These are phyloP conservation scores for Draba incana DNA, from an alignment of 345 rosid species.

Conservation along the genomic window DNA sequence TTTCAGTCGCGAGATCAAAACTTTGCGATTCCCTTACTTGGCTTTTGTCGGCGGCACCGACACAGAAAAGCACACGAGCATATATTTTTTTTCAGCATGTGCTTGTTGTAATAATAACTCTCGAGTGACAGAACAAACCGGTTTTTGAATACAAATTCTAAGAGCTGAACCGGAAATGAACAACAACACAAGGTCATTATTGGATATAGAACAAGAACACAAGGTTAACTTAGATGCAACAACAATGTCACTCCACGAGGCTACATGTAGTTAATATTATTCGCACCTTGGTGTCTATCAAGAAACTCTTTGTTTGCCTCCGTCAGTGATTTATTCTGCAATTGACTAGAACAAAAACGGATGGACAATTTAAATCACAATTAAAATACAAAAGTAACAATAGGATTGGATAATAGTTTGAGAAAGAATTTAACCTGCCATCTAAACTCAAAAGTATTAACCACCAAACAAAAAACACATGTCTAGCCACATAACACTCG, in stretches of 20 bases:
- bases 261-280: conserved; percentile 22
- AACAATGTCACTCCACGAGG: too few relatives aligned
- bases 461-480: conserved; percentile 2
- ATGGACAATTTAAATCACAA: conserved; percentile 24
- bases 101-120: not conserved
- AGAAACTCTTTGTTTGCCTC: conserved; percentile 84
- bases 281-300: conserved; percentile 68
- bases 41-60: conserved; percentile 34
- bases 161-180: not conserved
- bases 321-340: conserved; percentile 72
- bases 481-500: not conserved
- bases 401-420: conserved; percentile 13
- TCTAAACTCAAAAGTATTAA: too few relatives aligned
- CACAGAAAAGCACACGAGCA: conserved; percentile 5
- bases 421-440: conserved; percentile 86
- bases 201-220: too few relatives aligned
- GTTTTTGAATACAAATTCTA: not conserved
- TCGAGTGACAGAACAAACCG: not conserved
- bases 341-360: conserved; percentile 54
- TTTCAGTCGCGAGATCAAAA: not conserved
- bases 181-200: too few relatives aligned
- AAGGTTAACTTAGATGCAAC: too few relatives aligned
- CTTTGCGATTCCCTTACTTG: not conserved
- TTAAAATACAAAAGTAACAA: not conserved
- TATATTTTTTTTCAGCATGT: not conserved